Evolutionary conservation across 192 early-diverging fungal genomes (phyloP), one percentile per base, ranked within the genome.

Genomic region (Coemansia sp.): DNA sequence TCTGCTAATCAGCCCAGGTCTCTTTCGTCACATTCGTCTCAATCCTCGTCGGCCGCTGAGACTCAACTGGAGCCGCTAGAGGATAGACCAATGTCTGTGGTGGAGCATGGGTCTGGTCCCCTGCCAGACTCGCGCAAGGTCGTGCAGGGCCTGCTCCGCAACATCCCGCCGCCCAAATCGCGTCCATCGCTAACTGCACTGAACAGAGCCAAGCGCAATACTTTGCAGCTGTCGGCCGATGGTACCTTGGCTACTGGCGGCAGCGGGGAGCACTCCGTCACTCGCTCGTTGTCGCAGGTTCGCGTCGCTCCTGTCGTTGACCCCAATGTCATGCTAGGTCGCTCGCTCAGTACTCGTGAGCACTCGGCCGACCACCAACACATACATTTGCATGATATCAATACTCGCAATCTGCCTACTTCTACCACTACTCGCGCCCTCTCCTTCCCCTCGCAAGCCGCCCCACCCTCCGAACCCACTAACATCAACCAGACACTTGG

Each of bases 71-170:
- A 58, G 15, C 2, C 15, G 55, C 55, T 31, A 4, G 55, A 58
- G 12, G 27, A 58, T 58, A 58, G 60, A 27, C 32, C 57, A 41
- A 32, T 5, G 27, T 58, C 55, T 17, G 15, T 32, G 17, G 55
- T 32, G 29, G 51, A 29, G 31, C 55, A 29, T 4, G 55, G 1
- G 14, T 31, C 29, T 17, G 14, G 10, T 5, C 29, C 55, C 14
- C 70, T 83, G 21, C 75, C 76, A 6, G 80, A 83, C 69, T 83
- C 80, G 57, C 80, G 80, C 63, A 50, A 68, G 63, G 80, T 78
- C 12, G 80, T 83, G 25, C 75, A 83, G 61, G 73, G 73, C 3
- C 66, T 83, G 2, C 67, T 83, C 31, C 80, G 80, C 59, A 74
- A 69, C 67, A 83, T 83, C 45, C 80, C 63, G 61, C 75, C 69